Percentiles rank a stretch among this genome's conserved stretches.
Evolutionary conservation across 495 filamentous ascomycete genomes (phyloP).

Genomic region (Neurospora tetraspora): DNA sequence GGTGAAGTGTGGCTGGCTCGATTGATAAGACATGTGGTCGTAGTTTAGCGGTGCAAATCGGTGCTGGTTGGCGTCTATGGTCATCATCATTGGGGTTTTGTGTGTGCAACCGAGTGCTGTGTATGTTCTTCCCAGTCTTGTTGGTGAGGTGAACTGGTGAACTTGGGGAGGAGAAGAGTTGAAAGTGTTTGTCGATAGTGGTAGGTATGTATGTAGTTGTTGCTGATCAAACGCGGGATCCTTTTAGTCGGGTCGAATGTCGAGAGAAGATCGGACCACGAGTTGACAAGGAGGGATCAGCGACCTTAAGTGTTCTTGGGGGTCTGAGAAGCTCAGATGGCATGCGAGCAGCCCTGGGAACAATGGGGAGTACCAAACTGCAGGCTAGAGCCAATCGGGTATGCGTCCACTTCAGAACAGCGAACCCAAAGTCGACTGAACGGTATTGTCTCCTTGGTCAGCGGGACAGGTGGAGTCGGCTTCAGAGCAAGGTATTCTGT

Average conservation of each 20-base stretch:
- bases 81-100: slow-evolving; percentile 60
- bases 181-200: slow-evolving; percentile 16
- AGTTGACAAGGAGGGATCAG: slow-evolving; percentile 56
- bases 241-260: slow-evolving; percentile 23
- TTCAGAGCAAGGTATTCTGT: slow-evolving; percentile 30
- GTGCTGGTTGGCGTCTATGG: slow-evolving; percentile 74
- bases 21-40: slow-evolving; percentile 56
- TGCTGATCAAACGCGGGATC: slow-evolving; percentile 45
- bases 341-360: slow-evolving; percentile 25
- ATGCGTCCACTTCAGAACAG: slow-evolving; percentile 17
- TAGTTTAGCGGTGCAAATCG: slow-evolving; percentile 75
- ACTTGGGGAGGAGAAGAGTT: neutral
- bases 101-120: slow-evolving; percentile 4
- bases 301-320: slow-evolving; percentile 61
- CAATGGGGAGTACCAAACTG: slow-evolving; percentile 11
- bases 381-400: slow-evolving; percentile 29
- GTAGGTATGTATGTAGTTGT: slow-evolving; percentile 17
- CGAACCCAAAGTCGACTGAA: slow-evolving; percentile 26
- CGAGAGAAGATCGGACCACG: slow-evolving; percentile 31
- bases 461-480: slow-evolving; percentile 33
- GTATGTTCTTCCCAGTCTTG: slow-evolving; percentile 2
- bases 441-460: slow-evolving; percentile 33
- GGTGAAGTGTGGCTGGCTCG: slow-evolving; percentile 72
- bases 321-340: slow-evolving; percentile 26
- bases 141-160: slow-evolving; percentile 7